phyloP scores from a whole-genome alignment of 768 basidiomycete genomes.

The Xerocomus spinulosus region DNA sequence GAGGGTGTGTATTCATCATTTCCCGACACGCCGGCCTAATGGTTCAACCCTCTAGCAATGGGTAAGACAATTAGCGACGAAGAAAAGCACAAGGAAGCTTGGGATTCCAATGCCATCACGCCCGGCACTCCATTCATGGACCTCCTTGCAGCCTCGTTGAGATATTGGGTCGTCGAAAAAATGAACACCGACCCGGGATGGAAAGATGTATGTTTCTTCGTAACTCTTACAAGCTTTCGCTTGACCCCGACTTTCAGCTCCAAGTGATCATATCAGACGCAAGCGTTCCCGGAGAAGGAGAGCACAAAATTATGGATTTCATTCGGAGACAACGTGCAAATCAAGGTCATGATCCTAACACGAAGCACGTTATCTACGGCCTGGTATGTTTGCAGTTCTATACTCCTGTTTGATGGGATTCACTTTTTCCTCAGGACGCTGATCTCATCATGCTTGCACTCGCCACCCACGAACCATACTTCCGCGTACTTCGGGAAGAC shows the following conservation, averaged over 20 bases:
- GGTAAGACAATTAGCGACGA: constrained; percentile 81
- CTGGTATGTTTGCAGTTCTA: constrained; percentile 49
- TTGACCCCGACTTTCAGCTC: constrained; percentile 47
- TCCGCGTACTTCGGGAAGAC: constrained; percentile 95
- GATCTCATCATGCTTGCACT: constrained; percentile 98
- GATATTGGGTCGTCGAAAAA: constrained; percentile 96
- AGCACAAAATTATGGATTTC: constrained; percentile 99
- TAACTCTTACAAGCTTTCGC: background rate
- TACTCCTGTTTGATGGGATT: constrained; percentile 7
- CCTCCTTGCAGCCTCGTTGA: constrained; percentile 77
- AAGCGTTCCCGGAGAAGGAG: constrained; percentile 96
- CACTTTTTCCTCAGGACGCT: constrained; percentile 69
- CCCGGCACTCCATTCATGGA: constrained; percentile 99
- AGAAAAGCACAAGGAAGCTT: constrained; percentile 77
- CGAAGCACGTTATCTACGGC: constrained; percentile 95
- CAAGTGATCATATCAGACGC: constrained; percentile 97
- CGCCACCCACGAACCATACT: constrained; percentile 98
- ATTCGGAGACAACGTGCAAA: constrained; percentile 87
- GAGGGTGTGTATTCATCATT: constrained; percentile 51
- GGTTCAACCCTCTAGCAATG: constrained; percentile 62
- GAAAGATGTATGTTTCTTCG: constrained; percentile 62
- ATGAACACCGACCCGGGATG: constrained; percentile 94
- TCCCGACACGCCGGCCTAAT: background rate
- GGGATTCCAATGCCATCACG: constrained; percentile 99
- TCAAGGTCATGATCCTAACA: constrained; percentile 91